These are phyloP conservation scores for Fermentozyma sake DNA, from an alignment of 1,139 yeast species.

Conservation along the genomic window DNA sequence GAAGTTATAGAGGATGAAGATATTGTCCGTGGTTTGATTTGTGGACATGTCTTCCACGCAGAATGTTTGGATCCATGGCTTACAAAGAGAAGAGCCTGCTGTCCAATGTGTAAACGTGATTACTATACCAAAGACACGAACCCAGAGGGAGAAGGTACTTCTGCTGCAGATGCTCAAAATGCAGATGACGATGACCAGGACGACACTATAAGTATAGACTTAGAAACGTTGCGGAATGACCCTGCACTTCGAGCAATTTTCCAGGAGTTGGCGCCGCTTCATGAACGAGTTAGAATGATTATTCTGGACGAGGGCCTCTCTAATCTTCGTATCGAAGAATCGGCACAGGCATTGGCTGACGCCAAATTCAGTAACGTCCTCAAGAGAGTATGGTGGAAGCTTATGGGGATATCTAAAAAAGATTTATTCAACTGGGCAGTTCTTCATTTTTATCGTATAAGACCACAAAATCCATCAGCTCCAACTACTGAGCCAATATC, in stretches of 20 bases:
- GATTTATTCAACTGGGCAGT: conserved; percentile 54
- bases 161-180: conserved; percentile 1
- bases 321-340: conserved; percentile 35
- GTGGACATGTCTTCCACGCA: conserved; percentile 83
- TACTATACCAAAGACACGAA: conserved; percentile 41
- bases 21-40: conserved; percentile 63
- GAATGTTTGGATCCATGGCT: conserved; percentile 84
- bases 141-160: conserved; percentile 4
- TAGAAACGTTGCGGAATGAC: conserved; percentile 38
- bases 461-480: too few relatives aligned
- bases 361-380: conserved; percentile 30
- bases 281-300: conserved; percentile 36
- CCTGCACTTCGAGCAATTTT: conserved; percentile 36
- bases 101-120: conserved; percentile 83
- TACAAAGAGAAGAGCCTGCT: conserved; percentile 68
- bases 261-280: conserved; percentile 37
- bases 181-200: conserved; percentile 16
- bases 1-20: conserved; percentile 63
- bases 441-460: too few relatives aligned
- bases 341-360: conserved; percentile 37
- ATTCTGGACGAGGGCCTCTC: conserved; percentile 23
- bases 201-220: conserved; percentile 30
- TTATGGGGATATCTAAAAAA: conserved; percentile 48
- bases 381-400: conserved; percentile 44
- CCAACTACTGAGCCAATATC: too few relatives aligned